Evolutionary conservation across 1,139 yeast species (phyloP), one percentile per base, ranked within the genome.

Genomic region (Wickerhamiella infanticola): DNA sequence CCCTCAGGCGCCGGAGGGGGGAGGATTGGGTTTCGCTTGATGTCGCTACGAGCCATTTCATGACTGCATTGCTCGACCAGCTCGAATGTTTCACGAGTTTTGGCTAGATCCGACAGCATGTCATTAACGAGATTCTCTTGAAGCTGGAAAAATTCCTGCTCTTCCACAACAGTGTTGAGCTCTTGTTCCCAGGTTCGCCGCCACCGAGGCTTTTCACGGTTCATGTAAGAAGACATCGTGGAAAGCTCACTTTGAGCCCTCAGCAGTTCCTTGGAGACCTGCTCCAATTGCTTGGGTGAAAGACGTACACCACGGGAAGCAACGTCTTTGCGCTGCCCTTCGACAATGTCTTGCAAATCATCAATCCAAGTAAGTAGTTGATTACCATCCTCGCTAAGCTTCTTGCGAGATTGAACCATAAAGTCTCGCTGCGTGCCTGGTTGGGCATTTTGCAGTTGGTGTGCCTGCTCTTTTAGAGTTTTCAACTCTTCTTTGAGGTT

Each of bases 141-240:
- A 33, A 86, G 70, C 51, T 83, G 82, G 64, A 88, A 77, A 59
- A 85, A 85, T 54, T 88, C 94, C 61, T 90, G 97, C 57, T 88
- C 96, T 55, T 85, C 95, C 51, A 95, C 82, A 24, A 90, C 93
- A 41, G 80, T 79, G 53, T 85, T 94, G 49, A 90, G 71, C 58
- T 88, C 96, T 4, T 80, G 69, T 60, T 88, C 95, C 97, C 98
- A 90, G 27, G 85, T 79, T 55, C 76, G 77, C 59, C 85, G 83
- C 95, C 97, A 86, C 37, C 77, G 77, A 3, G 86, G 79, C 54
- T 81, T 81, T 58, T 86, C 97, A 9, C 68, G 69, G 1, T 63
- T 57, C 40, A 93, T 79, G 56, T 75, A 86, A 5, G 63, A 65
- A n/a, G 72, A 70, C 73, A 88, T 73, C 5, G 64, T 62, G 3